Evolutionary conservation across 1,139 yeast species (phyloP), one percentile per base, ranked within the genome.

Genomic region (Hemisphaericaspora lyxosophila): DNA sequence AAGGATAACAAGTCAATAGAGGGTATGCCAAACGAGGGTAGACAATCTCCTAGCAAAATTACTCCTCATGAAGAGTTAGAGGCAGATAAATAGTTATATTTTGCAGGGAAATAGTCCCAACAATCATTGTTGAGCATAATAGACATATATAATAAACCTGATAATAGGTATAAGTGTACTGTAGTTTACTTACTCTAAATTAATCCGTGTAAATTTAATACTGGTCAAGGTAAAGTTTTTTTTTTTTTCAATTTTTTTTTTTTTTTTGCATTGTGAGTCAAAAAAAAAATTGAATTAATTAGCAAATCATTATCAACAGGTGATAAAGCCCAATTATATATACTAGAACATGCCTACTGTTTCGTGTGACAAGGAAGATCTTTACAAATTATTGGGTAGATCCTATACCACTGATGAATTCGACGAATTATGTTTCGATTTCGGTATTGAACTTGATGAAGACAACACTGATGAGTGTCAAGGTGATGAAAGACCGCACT

Each of bases 381-480:
- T 92, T 48, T 92, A 80, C 71, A 78, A 82, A 56, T 77, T 87
- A 34, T 74, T 92, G 47, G 97, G 95, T 45, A 80, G 76, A 57
- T 62, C 73, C 39, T 92, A 89, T 67, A 78, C 96, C 55, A 85
- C 94, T 49, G 81, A 88, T 55, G 98, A 90, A 59, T 90, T 94
- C 57, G 98, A 94, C 60, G 97, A 90, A 64, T 78, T 94, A 52
- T 94, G 98, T 69, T 94, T 94, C 70, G 95, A 90, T 57, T 94
- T 90, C 53, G 99, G 99, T 53, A 82, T 94, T 52, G 99, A 94
- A 69, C 76, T 94, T 49, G 99, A 94, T 62, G 98, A 94, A 68
- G 98, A 94, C 61, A 80, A 86, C 53, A 85, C 94, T 33, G 88
- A 84, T 36, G 94, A 84, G 37, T 83, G 86, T 46, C 71, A 70